phyloP scores from a whole-genome alignment of 129 eudicot genomes.

The Helianthus tuberosus region DNA sequence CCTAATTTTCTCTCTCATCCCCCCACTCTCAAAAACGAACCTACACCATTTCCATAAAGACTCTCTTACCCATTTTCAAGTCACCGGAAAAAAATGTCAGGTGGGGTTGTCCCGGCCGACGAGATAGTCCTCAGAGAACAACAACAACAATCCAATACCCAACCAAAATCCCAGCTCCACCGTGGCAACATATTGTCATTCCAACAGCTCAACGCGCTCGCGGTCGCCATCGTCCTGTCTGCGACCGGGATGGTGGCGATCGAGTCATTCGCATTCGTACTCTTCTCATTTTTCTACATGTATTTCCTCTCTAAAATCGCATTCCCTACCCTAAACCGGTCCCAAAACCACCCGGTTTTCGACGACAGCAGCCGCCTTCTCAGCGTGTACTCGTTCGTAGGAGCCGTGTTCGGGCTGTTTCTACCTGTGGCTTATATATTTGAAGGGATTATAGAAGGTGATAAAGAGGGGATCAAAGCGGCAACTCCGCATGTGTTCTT shows the following conservation, averaged over 20 bases:
- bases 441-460: constrained; percentile 65
- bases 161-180: constrained; percentile 14
- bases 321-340: constrained; percentile 46
- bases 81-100: constrained; percentile 48
- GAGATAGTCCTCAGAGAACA: constrained; percentile 44
- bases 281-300: constrained; percentile 62
- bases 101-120: constrained; percentile 54
- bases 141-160: constrained; percentile 5
- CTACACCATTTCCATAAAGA: neutral
- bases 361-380: constrained; percentile 35
- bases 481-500: constrained; percentile 80
- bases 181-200: constrained; percentile 38
- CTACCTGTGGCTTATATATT: constrained; percentile 70
- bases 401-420: constrained; percentile 56
- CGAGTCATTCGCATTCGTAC: constrained; percentile 52
- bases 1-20: constrained; percentile 21
- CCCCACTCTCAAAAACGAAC: constrained; percentile 11
- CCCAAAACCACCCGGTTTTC: constrained; percentile 36
- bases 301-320: constrained; percentile 64
- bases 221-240: constrained; percentile 61
- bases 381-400: constrained; percentile 39
- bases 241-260: constrained; percentile 66
- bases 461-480: constrained; percentile 72
- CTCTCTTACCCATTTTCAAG: neutral
- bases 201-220: constrained; percentile 62